These are phyloP conservation scores for Petrea volubilis DNA, from an alignment of 257 asterid species.

Conservation along the genomic window DNA sequence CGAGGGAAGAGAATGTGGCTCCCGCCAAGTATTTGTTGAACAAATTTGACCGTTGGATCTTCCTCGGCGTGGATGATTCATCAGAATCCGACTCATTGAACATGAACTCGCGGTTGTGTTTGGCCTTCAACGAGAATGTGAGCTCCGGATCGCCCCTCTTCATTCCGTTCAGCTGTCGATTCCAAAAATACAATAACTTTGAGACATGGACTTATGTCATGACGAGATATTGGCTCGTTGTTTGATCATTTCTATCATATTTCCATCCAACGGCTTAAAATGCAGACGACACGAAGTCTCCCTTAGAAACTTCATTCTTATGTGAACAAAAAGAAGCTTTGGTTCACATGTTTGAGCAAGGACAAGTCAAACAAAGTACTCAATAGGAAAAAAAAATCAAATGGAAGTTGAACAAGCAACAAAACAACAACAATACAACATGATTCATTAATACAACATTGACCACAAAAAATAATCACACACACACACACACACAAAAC, in stretches of 20 bases:
- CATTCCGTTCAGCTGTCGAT: conserved; percentile 52
- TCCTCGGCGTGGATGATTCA: conserved; percentile 42
- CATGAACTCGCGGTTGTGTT: conserved; percentile 32
- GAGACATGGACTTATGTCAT: background rate
- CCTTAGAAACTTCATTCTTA: too few species aligned
- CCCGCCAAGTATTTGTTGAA: conserved; percentile 16
- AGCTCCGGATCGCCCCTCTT: conserved; percentile 49
- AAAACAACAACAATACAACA: background rate
- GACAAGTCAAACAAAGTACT: background rate
- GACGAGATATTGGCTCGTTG: too few species aligned
- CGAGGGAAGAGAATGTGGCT: conserved; percentile 11
- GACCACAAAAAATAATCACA: background rate
- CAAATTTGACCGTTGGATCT: conserved; percentile 24
- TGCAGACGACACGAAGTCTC: too few species aligned
- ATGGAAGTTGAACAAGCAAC: background rate
- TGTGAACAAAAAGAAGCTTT: background rate
- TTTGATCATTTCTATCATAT: too few species aligned
- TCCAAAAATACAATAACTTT: background rate
- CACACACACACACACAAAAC: background rate
- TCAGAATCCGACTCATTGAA: conserved; percentile 36
- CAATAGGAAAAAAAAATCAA: background rate
- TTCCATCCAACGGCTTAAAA: too few species aligned
- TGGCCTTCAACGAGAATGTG: conserved; percentile 39
- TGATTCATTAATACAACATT: background rate
- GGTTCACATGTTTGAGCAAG: background rate